These are phyloP conservation scores for Hymenoscyphus fructigenus DNA, from an alignment of 2,329 filamentous ascomycete species.

Conservation along the genomic window DNA sequence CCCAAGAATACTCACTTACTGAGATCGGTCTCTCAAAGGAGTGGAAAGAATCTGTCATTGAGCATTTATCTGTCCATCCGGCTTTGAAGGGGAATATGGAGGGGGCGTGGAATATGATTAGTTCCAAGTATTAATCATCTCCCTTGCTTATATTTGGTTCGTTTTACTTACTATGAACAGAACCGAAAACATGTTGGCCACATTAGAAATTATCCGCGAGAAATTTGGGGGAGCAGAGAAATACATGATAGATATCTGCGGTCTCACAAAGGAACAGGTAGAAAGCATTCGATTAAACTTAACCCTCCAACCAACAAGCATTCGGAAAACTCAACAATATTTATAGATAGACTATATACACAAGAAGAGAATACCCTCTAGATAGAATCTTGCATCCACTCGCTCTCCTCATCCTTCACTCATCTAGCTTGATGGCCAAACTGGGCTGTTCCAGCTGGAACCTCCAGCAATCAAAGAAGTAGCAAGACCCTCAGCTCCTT, in stretches of 20 bases:
- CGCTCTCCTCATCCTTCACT: background rate
- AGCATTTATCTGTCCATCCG: constrained; percentile 50
- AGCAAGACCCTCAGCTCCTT: constrained; percentile 22
- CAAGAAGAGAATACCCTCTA: background rate
- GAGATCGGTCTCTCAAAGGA: constrained; percentile 55
- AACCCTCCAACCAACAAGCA: constrained; percentile 26
- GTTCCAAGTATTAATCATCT: constrained; percentile 34
- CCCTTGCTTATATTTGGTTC: background rate
- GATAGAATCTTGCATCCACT: background rate
- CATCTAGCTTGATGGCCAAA: constrained; percentile 21
- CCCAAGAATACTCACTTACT: constrained; percentile 67
- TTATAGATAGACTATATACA: background rate
- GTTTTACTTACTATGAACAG: constrained; percentile 21
- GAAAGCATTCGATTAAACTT: constrained; percentile 52
- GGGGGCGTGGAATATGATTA: constrained; percentile 45
- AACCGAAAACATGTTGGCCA: constrained; percentile 51
- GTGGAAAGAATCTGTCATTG: constrained; percentile 52
- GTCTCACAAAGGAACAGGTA: constrained; percentile 56
- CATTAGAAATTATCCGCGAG: constrained; percentile 53
- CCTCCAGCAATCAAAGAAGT: constrained; percentile 21
- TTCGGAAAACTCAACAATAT: constrained; percentile 15
- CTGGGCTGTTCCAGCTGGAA: constrained; percentile 19
- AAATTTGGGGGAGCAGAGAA: constrained; percentile 63
- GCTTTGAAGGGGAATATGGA: constrained; percentile 42
- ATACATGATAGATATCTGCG: constrained; percentile 60